A percentile compares a stretch with the other conserved stretches of the same genome.
phyloP scores from a whole-genome alignment of 1,284 basidiomycete genomes.

The Exobasidium cylindrosporum region DNA sequence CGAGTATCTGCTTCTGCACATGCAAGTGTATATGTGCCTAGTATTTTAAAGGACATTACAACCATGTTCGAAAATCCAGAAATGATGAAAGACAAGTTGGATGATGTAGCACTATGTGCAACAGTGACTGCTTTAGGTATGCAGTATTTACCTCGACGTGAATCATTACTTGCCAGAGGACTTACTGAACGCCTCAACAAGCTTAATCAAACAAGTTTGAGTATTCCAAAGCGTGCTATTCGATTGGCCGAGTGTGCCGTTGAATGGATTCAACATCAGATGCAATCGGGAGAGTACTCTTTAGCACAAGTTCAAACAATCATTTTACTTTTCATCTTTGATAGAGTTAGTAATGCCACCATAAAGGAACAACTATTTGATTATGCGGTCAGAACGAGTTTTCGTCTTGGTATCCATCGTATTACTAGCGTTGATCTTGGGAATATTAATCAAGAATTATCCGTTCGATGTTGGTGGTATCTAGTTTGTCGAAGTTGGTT shows the following conservation, averaged over 20 bases:
- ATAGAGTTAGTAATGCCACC: not conserved
- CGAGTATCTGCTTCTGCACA: not conserved
- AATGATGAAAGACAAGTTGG: not conserved
- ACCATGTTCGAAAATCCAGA: not conserved
- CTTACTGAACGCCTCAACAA: not conserved
- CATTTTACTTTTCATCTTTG: not conserved
- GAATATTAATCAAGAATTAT: not conserved
- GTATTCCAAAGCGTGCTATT: not conserved
- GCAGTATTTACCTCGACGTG: not conserved
- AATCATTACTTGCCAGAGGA: too few relatives aligned
- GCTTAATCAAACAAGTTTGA: not conserved
- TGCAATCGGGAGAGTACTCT: not conserved
- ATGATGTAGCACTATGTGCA: not conserved
- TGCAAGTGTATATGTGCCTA: not conserved
- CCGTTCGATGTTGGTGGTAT: constrained; percentile 4
- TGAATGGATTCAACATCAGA: not conserved
- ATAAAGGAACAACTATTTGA: not conserved
- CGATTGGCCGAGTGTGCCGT: not conserved
- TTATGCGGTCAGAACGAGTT: not conserved
- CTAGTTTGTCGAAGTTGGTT: not conserved
- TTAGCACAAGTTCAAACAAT: constrained; percentile 4
- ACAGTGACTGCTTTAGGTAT: not conserved
- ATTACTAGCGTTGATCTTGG: not conserved
- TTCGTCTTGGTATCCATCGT: not conserved
- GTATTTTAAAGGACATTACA: not conserved